Base-by-base conservation (phyloP, 2,329 filamentous ascomycete genomes). In the Diaporthe sp. region DNA sequence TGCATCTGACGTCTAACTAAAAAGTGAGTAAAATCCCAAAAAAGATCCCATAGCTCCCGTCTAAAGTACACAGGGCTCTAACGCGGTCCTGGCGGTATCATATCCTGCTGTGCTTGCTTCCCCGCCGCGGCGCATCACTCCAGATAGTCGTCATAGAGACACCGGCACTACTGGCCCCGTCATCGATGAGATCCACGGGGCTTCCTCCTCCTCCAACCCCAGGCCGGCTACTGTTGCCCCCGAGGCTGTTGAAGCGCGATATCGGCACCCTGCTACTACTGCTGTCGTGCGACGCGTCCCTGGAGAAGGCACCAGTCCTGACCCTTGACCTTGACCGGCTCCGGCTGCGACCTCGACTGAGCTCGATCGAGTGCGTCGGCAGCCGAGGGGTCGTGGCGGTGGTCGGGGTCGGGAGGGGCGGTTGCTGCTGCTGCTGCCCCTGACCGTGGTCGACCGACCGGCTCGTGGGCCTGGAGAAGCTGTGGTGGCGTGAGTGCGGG, bases 201-300 rank as follows among this genome's bases (percentile, higher is more conserved):
- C 22, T 8, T 42, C 60, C 45, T 30, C 40, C 2, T 4, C 57
- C 33, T n/a, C n/a, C 38, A 17, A 1, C 40, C 28, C 61, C 28
- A 6, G 38, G 7, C 13, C 10, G 22, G 28, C 15, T 13, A 4
- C n/a, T 1, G 61, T 6, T 13, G 12, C 61, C 61, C 45, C 22
- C 3, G 19, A 52, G 19, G 61, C 45, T 50, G 60, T 66, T 68
- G 45, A 68, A 68, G 45, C 64, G 47, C 47, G 64, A 68, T 4
- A 68, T 68, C 33, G 64, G 64, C 33, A 54, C 64, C 22, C 64
- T 52, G 64, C 64, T 68, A 33, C 47, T 54, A 35, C 13, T 68
- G 64, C 64, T 68, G 45, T 68, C 64, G 30, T 54, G 47, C 64
- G 64, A 68, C 64, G 33, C 64, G 47, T 68, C 64, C 47, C 64